phyloP scores from a whole-genome alignment of 192 early-diverging fungal genomes.

The Coemansia sp. region DNA sequence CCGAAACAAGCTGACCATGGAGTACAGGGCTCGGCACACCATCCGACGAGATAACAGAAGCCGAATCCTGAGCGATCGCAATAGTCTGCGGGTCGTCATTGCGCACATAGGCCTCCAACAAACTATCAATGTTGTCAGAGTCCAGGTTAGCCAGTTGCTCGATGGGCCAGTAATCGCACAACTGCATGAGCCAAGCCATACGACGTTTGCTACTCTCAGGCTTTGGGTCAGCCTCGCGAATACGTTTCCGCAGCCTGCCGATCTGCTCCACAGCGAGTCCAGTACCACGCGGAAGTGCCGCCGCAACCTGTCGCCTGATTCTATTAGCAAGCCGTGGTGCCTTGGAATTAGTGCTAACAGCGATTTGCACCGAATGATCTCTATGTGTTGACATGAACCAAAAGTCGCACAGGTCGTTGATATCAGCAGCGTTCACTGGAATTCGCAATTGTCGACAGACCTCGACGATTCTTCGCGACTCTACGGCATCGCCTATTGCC shows the following conservation, averaged over 20 bases:
- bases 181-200: slow-evolving; percentile 81
- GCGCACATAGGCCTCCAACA: slow-evolving; percentile 67
- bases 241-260: slow-evolving; percentile 62
- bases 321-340: slow-evolving; percentile 88
- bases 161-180: slow-evolving; percentile 85
- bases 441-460: slow-evolving; percentile 69
- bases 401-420: slow-evolving; percentile 90
- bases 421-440: slow-evolving; percentile 92
- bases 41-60: slow-evolving; percentile 16
- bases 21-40: slow-evolving; percentile 37
- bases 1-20: not conserved
- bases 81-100: slow-evolving; percentile 38
- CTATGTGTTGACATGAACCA: slow-evolving; percentile 88
- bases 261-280: slow-evolving; percentile 77
- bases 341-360: slow-evolving; percentile 85
- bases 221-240: slow-evolving; percentile 65
- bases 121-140: slow-evolving; percentile 59
- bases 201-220: slow-evolving; percentile 66
- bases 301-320: slow-evolving; percentile 69
- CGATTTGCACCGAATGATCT: slow-evolving; percentile 86
- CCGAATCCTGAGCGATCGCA: slow-evolving; percentile 10
- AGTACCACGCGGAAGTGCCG: slow-evolving; percentile 61
- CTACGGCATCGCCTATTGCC: slow-evolving; percentile 72
- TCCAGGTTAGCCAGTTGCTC: slow-evolving; percentile 72
- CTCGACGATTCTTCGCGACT: slow-evolving; percentile 68